Evolutionary conservation across 345 rosid species (phyloP).

Genomic region (Combretum micranthum): DNA sequence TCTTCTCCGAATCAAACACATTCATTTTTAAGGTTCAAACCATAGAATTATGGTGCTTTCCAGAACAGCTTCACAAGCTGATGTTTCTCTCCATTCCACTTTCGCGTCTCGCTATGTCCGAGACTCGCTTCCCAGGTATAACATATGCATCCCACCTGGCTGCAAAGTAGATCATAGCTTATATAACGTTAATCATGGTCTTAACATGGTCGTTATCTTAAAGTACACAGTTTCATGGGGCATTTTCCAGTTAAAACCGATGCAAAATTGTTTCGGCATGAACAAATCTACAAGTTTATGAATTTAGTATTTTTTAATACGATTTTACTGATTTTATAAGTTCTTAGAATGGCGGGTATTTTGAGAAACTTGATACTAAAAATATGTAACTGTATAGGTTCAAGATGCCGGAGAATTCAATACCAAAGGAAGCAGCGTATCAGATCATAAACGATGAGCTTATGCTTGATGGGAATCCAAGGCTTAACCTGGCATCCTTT

Average conservation of each 20-base stretch:
- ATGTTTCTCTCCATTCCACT: constrained; percentile 74
- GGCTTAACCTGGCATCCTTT: constrained; percentile 84
- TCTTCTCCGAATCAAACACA: background rate
- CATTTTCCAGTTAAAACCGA: too few species aligned
- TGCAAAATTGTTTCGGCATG: too few species aligned
- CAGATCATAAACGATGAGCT: constrained; percentile 56
- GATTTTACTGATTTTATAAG: too few species aligned
- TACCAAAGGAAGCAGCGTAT: constrained; percentile 88
- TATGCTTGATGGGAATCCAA: constrained; percentile 71
- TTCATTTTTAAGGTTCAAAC: background rate
- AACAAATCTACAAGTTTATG: too few species aligned
- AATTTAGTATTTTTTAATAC: too few species aligned
- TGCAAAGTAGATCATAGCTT: too few species aligned
- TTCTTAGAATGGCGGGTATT: too few species aligned
- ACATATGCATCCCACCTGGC: too few species aligned
- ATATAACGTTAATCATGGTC: too few species aligned
- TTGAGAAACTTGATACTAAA: too few species aligned
- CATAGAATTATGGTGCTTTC: constrained; percentile 54
- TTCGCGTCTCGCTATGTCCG: constrained; percentile 88
- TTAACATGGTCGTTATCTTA: too few species aligned
- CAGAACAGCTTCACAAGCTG: constrained; percentile 51
- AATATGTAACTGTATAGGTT: constrained; percentile 32
- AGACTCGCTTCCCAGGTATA: constrained; percentile 61
- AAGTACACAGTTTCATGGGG: too few species aligned
- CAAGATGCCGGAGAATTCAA: constrained; percentile 73